Evolutionary conservation across 805 yeast species (phyloP).

Genomic region (Metschnikowia lochheadii): DNA sequence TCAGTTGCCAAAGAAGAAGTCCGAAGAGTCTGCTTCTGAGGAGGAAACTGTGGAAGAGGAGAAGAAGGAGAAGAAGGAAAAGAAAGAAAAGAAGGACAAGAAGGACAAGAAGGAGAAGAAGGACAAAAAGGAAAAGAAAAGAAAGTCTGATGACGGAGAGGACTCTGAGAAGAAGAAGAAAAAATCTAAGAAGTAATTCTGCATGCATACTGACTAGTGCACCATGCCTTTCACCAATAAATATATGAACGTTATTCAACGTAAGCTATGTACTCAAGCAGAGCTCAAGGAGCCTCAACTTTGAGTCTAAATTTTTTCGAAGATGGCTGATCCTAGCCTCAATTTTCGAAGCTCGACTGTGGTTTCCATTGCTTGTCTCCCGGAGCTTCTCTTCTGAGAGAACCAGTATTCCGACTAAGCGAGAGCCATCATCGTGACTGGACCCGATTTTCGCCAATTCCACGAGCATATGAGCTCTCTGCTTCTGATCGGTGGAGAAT

Average conservation of each 20-base stretch:
- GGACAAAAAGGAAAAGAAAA: conserved; percentile 33
- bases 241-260: neutral
- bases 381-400: conserved; percentile 3
- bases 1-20: conserved; percentile 48
- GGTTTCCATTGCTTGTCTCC: conserved; percentile 1
- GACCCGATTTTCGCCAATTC: conserved; percentile 1
- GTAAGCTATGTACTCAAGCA: neutral
- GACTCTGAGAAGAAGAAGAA: conserved; percentile 49
- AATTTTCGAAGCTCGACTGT: conserved; percentile 1
- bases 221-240: conserved; percentile 6
- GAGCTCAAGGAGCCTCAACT: neutral
- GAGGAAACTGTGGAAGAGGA: conserved; percentile 22
- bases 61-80: conserved; percentile 21
- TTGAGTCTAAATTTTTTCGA: neutral
- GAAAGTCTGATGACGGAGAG: conserved; percentile 32
- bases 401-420: conserved; percentile 5
- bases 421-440: conserved; percentile 2
- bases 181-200: conserved; percentile 30
- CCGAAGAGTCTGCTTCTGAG: conserved; percentile 40
- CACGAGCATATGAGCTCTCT: conserved; percentile 1
- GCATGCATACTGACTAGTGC: conserved; percentile 4
- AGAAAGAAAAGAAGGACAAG: conserved; percentile 32
- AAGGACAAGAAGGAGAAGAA: conserved; percentile 46
- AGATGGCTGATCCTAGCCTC: conserved; percentile 4
- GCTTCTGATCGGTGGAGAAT: conserved; percentile 5